Base-by-base conservation (phyloP, 176 grass and related monocot genomes). In the Neostapfia colusana region DNA sequence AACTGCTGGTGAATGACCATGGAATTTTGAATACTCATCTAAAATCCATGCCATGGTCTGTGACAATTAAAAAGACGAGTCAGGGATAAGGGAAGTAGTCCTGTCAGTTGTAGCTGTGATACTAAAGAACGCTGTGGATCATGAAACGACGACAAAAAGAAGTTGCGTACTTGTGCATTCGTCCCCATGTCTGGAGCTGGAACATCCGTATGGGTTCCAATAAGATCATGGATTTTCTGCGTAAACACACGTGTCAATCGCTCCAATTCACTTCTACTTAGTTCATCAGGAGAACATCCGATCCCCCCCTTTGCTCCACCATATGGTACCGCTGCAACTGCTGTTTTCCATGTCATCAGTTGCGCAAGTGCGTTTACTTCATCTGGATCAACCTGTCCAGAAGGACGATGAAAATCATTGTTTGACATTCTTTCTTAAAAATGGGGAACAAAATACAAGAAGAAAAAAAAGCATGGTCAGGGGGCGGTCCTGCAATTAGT, bases 41-140 rank as follows among this genome's bases (percentile, higher is more conserved):
- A 94, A 73, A 59, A 98, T 98, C 95, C 95, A 98, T 74, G 95
- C 95, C 95, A 98, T 98, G 6, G 91, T 98, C 95, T 98, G 70
- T 87, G 16, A 1, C 24, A 79, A 73, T 70, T 41, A 20, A 24
- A 44, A 65, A 38, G 3, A 48, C 15, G 62, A 51, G 24, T 63
- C 25, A 43, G 39, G 31, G 34, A 63, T 41, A 49, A 71, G 31
- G 10, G 43, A 63, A 61, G 16, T 10, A 69, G 21, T 45, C 24
- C 23, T 58, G 10, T 58, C 11, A 2, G 23, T 6, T 58, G 53
- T 56, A 56, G 20, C n/a, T 23, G 53, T 10, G n/a, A 77, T 65
- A 87, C 13, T 44, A 84, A 54, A 86, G 21, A 31, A 73, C 75
- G 42, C 0, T 88, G 70, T 51, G 37, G 58, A 56, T 38, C 3